Evolutionary conservation across 2,329 filamentous ascomycete genomes (phyloP).

Genomic region (Trichoderma sp.): DNA sequence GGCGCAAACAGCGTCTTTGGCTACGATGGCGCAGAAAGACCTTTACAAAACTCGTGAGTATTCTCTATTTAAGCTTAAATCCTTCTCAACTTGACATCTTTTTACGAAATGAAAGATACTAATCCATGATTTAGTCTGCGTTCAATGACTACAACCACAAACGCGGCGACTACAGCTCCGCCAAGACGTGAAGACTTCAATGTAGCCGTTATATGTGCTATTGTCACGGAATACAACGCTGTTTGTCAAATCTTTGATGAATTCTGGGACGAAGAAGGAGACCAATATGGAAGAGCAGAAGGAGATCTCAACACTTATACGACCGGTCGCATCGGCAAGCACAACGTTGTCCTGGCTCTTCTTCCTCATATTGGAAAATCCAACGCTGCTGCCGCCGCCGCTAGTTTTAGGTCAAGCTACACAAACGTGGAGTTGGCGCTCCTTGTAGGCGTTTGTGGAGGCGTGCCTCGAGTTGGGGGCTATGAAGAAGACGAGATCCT

Average conservation of each 20-base stretch:
- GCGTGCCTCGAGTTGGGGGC: constrained; percentile 31
- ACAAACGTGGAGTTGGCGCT: constrained; percentile 37
- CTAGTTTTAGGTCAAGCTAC: constrained; percentile 39
- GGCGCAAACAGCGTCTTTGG: neutral
- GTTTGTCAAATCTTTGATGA: constrained; percentile 25
- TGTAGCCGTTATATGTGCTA: constrained; percentile 26
- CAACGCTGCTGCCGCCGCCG: constrained; percentile 33
- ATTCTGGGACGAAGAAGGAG: constrained; percentile 25
- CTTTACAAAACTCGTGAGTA: neutral
- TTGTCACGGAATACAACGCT: constrained; percentile 24
- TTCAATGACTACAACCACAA: neutral
- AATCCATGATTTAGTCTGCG: neutral
- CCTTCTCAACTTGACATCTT: too few species aligned
- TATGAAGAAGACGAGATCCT: constrained; percentile 29
- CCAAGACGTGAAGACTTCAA: constrained; percentile 16
- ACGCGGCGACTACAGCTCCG: neutral
- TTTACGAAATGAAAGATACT: neutral
- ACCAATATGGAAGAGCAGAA: constrained; percentile 19
- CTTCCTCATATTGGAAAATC: constrained; percentile 35
- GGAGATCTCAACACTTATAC: constrained; percentile 29
- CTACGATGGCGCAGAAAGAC: neutral
- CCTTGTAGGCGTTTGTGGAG: constrained; percentile 45
- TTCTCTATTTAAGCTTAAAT: neutral
- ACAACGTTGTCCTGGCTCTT: constrained; percentile 34
- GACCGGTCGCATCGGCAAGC: constrained; percentile 32